Evolutionary conservation across 371 early-diverging fungal genomes (phyloP).

Genomic region (Nematocida sp.): DNA sequence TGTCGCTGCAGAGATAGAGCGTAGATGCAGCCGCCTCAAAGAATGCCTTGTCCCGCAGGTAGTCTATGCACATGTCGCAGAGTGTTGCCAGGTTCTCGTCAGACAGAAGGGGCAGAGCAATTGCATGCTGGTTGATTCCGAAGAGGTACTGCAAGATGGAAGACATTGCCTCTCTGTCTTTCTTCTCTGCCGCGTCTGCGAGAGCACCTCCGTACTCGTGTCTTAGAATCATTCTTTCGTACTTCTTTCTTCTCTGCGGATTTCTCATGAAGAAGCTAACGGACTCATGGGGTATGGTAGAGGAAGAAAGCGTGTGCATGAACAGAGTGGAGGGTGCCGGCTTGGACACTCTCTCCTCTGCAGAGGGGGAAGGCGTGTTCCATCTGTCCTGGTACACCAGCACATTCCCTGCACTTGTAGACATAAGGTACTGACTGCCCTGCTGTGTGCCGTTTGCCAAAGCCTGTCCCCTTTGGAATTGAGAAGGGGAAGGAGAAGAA

Average conservation of each 20-base stretch:
- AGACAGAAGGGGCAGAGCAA: not conserved
- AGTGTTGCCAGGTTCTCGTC: conserved; percentile 17
- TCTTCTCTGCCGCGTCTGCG: not conserved
- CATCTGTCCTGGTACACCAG: conserved; percentile 38
- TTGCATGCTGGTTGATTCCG: not conserved
- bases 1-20: not conserved
- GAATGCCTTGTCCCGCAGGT: conserved; percentile 18
- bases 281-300: too few relatives aligned
- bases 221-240: not conserved
- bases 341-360: too few relatives aligned
- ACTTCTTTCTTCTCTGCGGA: not conserved
- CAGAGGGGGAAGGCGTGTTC: too few relatives aligned
- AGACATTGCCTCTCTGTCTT: not conserved
- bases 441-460: not conserved
- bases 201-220: conserved; percentile 49
- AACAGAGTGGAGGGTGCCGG: too few relatives aligned
- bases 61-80: conserved; percentile 11
- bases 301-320: not conserved
- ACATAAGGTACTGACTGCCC: conserved; percentile 20
- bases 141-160: conserved; percentile 25
- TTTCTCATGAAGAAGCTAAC: too few relatives aligned
- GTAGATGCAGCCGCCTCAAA: conserved; percentile 1
- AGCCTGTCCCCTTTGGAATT: too few relatives aligned
- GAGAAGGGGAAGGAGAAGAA: not conserved
- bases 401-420: conserved; percentile 21